Evolutionary conservation across 768 basidiomycete genomes (phyloP).

Genomic region (Mycena belliarum): DNA sequence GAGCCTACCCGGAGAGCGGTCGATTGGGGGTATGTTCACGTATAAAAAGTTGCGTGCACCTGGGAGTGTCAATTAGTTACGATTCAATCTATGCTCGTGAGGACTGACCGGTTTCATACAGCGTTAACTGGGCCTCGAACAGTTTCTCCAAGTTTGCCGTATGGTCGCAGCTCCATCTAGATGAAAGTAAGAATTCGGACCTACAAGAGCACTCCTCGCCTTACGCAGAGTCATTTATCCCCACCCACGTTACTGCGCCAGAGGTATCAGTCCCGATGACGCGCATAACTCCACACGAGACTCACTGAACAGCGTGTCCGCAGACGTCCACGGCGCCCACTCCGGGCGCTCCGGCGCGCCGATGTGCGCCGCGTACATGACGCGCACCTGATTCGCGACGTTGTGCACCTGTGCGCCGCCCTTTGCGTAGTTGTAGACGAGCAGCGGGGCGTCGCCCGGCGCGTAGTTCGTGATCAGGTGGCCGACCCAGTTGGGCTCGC

Average conservation of each 20-base stretch:
- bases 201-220: constrained; percentile 11
- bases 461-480: constrained; percentile 20
- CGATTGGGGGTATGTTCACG: constrained; percentile 43
- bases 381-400: constrained; percentile 33
- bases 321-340: constrained; percentile 32
- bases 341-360: constrained; percentile 26
- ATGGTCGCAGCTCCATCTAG: constrained; percentile 12
- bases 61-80: not conserved
- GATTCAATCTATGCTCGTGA: not conserved
- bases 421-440: constrained; percentile 46
- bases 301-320: constrained; percentile 37
- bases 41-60: constrained; percentile 42
- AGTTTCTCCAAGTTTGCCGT: constrained; percentile 27
- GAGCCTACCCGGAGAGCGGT: constrained; percentile 31
- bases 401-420: constrained; percentile 37
- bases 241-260: constrained; percentile 44
- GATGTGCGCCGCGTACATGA: constrained; percentile 30
- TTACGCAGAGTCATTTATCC: constrained; percentile 48
- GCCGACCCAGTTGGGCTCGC: constrained; percentile 11
- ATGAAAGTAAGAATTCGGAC: not conserved
- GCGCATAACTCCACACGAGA: not conserved
- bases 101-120: constrained; percentile 30
- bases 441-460: constrained; percentile 24
- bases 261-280: too few relatives aligned
- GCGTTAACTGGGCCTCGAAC: constrained; percentile 35